Percentiles rank a stretch among this genome's conserved stretches.
These are phyloP conservation scores for Croton setiger DNA, from an alignment of 441 rosid genomes.

Conservation along the genomic window DNA sequence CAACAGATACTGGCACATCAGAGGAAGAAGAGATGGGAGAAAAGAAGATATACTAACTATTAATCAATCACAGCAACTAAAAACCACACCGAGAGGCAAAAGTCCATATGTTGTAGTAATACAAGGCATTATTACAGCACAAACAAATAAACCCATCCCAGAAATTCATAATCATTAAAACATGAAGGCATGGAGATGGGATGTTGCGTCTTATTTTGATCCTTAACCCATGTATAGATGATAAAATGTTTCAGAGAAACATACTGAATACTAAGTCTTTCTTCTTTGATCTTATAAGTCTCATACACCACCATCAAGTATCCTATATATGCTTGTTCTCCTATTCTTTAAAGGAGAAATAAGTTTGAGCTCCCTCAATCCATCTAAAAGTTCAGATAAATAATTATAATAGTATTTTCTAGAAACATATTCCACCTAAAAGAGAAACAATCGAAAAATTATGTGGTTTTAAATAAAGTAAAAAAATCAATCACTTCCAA, in stretches of 20 bases:
- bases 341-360: not conserved
- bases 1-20: not conserved
- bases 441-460: not conserved
- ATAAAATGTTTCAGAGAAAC: not conserved
- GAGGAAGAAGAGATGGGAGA: too few species aligned
- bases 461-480: not conserved
- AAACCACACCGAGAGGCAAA: not conserved
- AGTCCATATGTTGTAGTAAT: not conserved
- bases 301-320: not conserved
- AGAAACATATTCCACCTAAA: not conserved
- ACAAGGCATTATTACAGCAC: not conserved
- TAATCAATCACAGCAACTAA: not conserved
- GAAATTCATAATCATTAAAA: not conserved
- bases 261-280: not conserved
- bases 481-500: not conserved
- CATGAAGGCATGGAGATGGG: not conserved
- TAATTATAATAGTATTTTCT: not conserved
- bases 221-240: not conserved
- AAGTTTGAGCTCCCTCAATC: not conserved
- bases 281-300: not conserved
- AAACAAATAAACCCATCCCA: not conserved
- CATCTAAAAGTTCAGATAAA: not conserved
- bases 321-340: not conserved
- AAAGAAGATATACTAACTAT: too few species aligned
- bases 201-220: not conserved